phyloP scores from a whole-genome alignment of 345 rosid species.

The Populus nigra region DNA sequence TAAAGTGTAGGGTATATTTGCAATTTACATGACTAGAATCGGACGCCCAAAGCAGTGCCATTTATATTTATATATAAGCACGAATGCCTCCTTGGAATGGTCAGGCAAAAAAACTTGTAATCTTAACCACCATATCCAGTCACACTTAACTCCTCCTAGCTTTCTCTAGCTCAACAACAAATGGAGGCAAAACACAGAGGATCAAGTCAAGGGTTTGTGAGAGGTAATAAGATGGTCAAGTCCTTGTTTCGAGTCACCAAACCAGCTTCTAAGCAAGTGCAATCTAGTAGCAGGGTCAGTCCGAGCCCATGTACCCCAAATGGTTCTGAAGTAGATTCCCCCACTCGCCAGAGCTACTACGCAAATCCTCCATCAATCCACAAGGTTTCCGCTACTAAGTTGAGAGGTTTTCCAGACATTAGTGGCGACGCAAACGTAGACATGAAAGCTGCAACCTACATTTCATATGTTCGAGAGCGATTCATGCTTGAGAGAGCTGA shows the following conservation, averaged over 20 bases:
- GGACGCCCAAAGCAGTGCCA: neutral
- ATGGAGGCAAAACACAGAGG: constrained; percentile 35
- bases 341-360: neutral
- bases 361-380: neutral
- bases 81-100: neutral
- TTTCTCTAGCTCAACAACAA: neutral
- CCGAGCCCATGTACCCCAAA: neutral
- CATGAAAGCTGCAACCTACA: constrained; percentile 38
- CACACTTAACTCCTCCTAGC: neutral
- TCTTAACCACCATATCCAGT: neutral
- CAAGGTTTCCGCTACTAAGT: neutral
- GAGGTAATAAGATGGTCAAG: constrained; percentile 29
- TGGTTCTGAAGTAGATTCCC: neutral
- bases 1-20: neutral
- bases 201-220: constrained; percentile 19
- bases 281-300: neutral
- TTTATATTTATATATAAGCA: neutral
- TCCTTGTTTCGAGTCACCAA: constrained; percentile 20
- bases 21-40: neutral
- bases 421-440: constrained; percentile 48
- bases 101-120: neutral
- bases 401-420: constrained; percentile 1
- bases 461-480: constrained; percentile 37
- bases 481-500: constrained; percentile 34
- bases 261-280: neutral